Conservation (phyloP, 441 rosid genomes). For the Flueggea neowawraea region DNA sequence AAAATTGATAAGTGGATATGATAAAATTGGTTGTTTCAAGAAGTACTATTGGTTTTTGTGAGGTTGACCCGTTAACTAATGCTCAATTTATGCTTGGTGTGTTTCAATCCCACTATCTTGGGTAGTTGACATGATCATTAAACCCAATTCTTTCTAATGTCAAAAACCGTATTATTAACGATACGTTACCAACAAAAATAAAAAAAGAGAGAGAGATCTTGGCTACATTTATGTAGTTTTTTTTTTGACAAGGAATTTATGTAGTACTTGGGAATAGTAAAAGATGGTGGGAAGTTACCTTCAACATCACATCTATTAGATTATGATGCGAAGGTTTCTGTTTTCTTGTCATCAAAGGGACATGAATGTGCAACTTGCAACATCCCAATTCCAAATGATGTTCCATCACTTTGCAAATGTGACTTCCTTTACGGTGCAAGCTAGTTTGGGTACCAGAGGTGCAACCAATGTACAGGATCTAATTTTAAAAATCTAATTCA, state of each 20-base stretch:
- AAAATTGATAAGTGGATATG: too few species aligned
- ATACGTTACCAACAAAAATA: too few species aligned
- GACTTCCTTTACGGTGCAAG: too few species aligned
- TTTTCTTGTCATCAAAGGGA: conserved; percentile 31
- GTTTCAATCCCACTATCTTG: conserved; percentile 12
- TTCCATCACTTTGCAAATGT: too few species aligned
- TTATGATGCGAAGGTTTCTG: conserved; percentile 17
- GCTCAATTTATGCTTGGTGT: neutral
- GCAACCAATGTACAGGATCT: too few species aligned
- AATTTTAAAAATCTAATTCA: too few species aligned
- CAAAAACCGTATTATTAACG: too few species aligned
- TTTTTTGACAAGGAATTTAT: conserved; percentile 3
- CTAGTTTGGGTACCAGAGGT: too few species aligned
- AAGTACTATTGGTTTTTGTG: too few species aligned
- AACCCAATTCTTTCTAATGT: neutral
- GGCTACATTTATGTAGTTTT: neutral
- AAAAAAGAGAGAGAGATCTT: too few species aligned
- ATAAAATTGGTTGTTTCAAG: too few species aligned
- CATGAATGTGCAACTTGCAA: conserved; percentile 18
- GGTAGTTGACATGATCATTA: conserved; percentile 10
- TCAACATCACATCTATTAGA: conserved; percentile 32
- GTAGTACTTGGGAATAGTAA: neutral
- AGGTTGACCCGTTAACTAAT: conserved; percentile 2
- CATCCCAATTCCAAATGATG: too few species aligned
- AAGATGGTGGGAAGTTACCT: conserved; percentile 7